Percentiles rank a stretch among this genome's conserved stretches.
Evolutionary conservation across 768 basidiomycete species (phyloP).

Genomic region (Gyrodon lividus): DNA sequence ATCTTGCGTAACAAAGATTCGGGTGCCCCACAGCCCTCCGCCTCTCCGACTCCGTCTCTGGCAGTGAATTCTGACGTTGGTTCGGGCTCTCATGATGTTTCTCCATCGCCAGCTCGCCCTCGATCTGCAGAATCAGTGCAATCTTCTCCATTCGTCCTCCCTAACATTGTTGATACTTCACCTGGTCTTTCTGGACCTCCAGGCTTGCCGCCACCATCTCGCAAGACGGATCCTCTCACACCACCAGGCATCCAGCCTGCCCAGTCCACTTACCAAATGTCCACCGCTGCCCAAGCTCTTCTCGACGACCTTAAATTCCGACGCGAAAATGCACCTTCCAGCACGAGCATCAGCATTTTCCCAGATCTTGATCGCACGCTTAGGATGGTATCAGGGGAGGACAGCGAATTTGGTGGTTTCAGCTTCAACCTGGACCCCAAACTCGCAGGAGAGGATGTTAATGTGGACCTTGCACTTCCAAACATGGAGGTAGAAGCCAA

Average conservation of each 20-base stretch:
- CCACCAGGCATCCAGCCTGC: conserved; percentile 39
- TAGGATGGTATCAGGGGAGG: conserved; percentile 64
- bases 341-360: conserved; percentile 61
- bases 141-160: conserved; percentile 42
- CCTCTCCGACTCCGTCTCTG: conserved; percentile 47
- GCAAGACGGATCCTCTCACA: conserved; percentile 53
- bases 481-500: conserved; percentile 48
- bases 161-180: conserved; percentile 51
- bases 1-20: conserved; percentile 40
- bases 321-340: conserved; percentile 53
- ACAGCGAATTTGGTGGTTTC: conserved; percentile 65
- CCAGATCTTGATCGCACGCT: conserved; percentile 88
- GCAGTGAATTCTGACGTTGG: conserved; percentile 51
- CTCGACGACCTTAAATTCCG: conserved; percentile 81
- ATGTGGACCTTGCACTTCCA: conserved; percentile 41
- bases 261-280: conserved; percentile 76
- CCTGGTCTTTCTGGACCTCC: conserved; percentile 64
- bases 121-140: conserved; percentile 39
- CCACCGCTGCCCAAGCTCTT: conserved; percentile 78
- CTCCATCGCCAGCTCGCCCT: conserved; percentile 42
- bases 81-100: conserved; percentile 43
- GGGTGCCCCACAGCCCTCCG: conserved; percentile 37
- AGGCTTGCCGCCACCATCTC: conserved; percentile 42
- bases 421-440: conserved; percentile 87
- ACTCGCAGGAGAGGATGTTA: conserved; percentile 49